Percentiles rank a stretch among this genome's conserved stretches.
These are phyloP conservation scores for Verticillium albo-atrum DNA, from an alignment of 2,329 filamentous ascomycete species.

Conservation along the genomic window DNA sequence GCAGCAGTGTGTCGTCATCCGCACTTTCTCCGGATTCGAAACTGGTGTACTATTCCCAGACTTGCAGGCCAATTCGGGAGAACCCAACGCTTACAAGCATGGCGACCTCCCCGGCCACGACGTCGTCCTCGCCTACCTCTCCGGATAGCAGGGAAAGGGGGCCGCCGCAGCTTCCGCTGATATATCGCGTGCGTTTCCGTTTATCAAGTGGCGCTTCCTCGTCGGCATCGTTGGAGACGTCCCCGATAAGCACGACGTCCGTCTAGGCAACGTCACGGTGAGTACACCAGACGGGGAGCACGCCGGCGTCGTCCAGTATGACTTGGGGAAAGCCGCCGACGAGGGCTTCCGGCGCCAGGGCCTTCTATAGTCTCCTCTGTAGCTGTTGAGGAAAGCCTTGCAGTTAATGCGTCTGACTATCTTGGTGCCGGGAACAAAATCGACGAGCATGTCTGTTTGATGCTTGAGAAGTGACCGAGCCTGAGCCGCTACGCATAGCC, in stretches of 20 bases:
- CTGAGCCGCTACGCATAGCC: background rate
- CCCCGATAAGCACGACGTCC: conserved; percentile 7
- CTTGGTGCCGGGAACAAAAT: background rate
- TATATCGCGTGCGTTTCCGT: conserved; percentile 17
- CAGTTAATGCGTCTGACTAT: conserved; percentile 1
- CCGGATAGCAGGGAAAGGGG: conserved; percentile 17
- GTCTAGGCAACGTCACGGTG: conserved; percentile 14
- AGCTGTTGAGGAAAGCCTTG: conserved; percentile 10
- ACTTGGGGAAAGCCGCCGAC: background rate
- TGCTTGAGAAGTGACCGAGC: background rate
- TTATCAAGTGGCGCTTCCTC: conserved; percentile 17
- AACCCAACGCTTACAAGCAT: conserved; percentile 19
- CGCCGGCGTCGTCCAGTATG: conserved; percentile 8
- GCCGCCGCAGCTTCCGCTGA: conserved; percentile 18
- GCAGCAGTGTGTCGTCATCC: no score
- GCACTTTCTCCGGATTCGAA: no score
- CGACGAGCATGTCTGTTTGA: background rate
- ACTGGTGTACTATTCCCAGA: no score
- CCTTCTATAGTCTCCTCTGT: conserved; percentile 11
- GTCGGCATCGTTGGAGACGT: conserved; percentile 20
- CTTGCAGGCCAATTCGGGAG: conserved; percentile 5
- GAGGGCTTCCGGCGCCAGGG: conserved; percentile 7
- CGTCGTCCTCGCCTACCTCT: conserved; percentile 21
- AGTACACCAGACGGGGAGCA: background rate
- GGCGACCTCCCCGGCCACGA: conserved; percentile 19